A percentile compares a stretch with the other conserved stretches of the same genome.
Conservation (phyloP, 306 rosid genomes). For the Prunus armeniaca region DNA sequence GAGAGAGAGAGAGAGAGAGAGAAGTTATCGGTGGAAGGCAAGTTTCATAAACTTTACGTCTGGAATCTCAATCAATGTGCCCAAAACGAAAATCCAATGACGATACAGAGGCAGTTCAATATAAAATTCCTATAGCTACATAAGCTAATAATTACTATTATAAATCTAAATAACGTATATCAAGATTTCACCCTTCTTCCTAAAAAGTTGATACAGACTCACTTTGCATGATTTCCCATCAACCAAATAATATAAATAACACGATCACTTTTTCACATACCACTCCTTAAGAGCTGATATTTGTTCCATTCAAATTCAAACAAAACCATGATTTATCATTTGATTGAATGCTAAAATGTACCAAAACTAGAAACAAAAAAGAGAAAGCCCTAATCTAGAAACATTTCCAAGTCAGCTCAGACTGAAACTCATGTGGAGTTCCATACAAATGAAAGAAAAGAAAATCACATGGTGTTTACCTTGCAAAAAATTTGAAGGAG, state of each 20-base stretch:
- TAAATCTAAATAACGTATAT: neutral
- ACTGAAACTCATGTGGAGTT: neutral
- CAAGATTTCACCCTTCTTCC: neutral
- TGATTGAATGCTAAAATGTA: neutral
- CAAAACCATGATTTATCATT: neutral
- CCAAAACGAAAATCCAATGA: neutral
- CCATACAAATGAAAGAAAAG: slow-evolving; percentile 20
- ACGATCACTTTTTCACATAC: neutral
- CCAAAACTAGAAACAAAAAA: neutral
- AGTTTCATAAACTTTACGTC: neutral
- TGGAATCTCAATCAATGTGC: neutral
- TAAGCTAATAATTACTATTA: neutral
- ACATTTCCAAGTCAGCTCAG: neutral
- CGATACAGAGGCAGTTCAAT: neutral
- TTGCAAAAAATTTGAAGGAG: slow-evolving; percentile 33
- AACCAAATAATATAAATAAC: neutral
- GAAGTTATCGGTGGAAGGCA: neutral
- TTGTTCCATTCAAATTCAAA: neutral
- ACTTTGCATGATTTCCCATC: neutral
- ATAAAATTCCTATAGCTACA: neutral
- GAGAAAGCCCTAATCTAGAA: neutral
- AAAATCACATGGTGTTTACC: slow-evolving; percentile 44
- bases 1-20: neutral
- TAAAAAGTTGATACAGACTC: neutral
- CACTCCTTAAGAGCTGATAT: neutral